Evolutionary conservation across 2,329 filamentous ascomycete genomes (phyloP).

Genomic region (Aspergillus texensis): DNA sequence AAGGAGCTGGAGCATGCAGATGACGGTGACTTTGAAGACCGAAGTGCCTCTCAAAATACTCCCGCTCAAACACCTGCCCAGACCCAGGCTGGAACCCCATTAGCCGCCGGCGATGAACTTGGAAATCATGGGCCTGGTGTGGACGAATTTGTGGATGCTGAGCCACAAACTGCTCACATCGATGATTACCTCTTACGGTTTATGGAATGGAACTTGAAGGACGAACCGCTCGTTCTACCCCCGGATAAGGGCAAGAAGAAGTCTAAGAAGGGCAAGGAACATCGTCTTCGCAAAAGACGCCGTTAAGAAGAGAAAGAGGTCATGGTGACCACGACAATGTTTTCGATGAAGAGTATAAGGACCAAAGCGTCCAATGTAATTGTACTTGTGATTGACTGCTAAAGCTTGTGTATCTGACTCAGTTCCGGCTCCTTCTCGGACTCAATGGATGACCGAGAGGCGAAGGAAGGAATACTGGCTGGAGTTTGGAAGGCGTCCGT

Average conservation of each 20-base stretch:
- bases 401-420: not conserved
- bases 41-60: slow-evolving; percentile 38
- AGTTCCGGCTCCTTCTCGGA: not conserved
- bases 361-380: slow-evolving; percentile 9
- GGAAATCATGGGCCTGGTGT: slow-evolving; percentile 18
- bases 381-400: slow-evolving; percentile 5
- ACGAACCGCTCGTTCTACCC: slow-evolving; percentile 52
- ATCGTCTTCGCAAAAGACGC: slow-evolving; percentile 44
- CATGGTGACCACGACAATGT: not conserved
- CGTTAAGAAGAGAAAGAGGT: slow-evolving; percentile 23
- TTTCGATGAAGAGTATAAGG: not conserved
- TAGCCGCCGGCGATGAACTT: slow-evolving; percentile 41
- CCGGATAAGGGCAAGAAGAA: slow-evolving; percentile 53
- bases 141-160: slow-evolving; percentile 37
- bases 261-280: slow-evolving; percentile 51
- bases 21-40: slow-evolving; percentile 82
- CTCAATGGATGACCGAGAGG: not conserved
- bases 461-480: not conserved
- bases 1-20: slow-evolving; percentile 84
- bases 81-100: slow-evolving; percentile 38
- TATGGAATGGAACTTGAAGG: slow-evolving; percentile 63
- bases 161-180: slow-evolving; percentile 60
- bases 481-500: slow-evolving; percentile 14
- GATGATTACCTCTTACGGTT: slow-evolving; percentile 75
- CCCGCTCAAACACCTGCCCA: slow-evolving; percentile 37